phyloP scores from a whole-genome alignment of 805 yeast genomes.

The Ogataea sp. region DNA sequence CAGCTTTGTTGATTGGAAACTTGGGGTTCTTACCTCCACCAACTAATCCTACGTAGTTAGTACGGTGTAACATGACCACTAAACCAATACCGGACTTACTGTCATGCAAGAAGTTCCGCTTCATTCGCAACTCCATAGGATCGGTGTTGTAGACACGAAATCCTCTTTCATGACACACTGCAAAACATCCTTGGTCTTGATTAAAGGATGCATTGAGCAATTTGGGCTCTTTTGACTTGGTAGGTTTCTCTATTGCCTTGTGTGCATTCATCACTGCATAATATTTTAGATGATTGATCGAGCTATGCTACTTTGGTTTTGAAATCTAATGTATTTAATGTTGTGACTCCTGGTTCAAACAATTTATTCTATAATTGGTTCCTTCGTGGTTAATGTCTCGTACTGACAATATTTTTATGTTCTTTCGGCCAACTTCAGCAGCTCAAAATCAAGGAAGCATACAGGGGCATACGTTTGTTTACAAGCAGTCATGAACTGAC shows the following conservation, averaged over 20 bases:
- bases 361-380: too few species aligned
- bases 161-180: constrained; percentile 73
- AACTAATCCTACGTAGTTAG: constrained; percentile 82
- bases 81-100: constrained; percentile 54
- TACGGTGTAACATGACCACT: constrained; percentile 77
- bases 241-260: constrained; percentile 16
- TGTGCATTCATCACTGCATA: constrained; percentile 23
- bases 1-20: constrained; percentile 69
- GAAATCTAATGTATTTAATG: background rate
- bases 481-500: background rate
- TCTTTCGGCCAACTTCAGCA: too few species aligned
- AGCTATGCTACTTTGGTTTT: too few species aligned
- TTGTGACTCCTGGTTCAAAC: too few species aligned
- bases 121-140: constrained; percentile 73
- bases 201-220: constrained; percentile 65
- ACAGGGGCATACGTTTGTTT: too few species aligned
- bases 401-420: too few species aligned
- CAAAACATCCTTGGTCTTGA: constrained; percentile 87
- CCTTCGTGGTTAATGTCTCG: too few species aligned
- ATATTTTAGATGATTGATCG: background rate
- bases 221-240: constrained; percentile 20
- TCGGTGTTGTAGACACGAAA: constrained; percentile 81
- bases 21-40: constrained; percentile 85
- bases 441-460: too few species aligned
- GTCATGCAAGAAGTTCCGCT: constrained; percentile 34